These are phyloP conservation scores for Myxozyma nipponensis DNA, from an alignment of 805 yeast genomes.

Conservation along the genomic window DNA sequence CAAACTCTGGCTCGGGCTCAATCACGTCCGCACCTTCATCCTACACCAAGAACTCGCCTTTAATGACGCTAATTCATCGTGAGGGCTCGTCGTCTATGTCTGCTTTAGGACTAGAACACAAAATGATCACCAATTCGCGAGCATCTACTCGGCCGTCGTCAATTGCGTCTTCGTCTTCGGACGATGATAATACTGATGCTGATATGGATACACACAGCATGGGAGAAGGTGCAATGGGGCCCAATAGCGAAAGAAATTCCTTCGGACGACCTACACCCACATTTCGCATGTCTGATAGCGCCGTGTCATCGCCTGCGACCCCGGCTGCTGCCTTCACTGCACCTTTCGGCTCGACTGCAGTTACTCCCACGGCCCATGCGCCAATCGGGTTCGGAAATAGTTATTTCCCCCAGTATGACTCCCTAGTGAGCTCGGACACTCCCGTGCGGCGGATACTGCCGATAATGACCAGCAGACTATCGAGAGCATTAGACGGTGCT, in stretches of 20 bases:
- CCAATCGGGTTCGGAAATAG: background rate
- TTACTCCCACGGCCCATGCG: background rate
- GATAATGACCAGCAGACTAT: background rate
- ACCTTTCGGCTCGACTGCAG: background rate
- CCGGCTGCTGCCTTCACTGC: slow-evolving; percentile 1
- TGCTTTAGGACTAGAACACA: background rate
- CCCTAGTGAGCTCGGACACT: background rate
- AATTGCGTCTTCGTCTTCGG: background rate
- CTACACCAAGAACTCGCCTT: background rate
- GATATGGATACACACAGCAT: background rate
- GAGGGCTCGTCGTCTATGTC: background rate
- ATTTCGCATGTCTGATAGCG: background rate
- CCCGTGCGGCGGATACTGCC: background rate
- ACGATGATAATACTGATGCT: background rate
- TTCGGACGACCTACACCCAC: background rate
- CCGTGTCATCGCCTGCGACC: slow-evolving; percentile 6
- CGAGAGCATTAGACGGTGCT: background rate
- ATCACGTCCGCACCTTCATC: background rate
- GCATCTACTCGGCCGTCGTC: background rate
- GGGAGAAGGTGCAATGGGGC: background rate
- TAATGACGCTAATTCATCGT: background rate
- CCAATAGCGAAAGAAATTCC: background rate
- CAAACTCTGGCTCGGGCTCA: background rate
- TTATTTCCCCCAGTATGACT: slow-evolving; percentile 3
- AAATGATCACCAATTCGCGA: background rate